These are phyloP conservation scores for Blastomyces silverae DNA, from an alignment of 2,329 filamentous ascomycete species.

Conservation along the genomic window DNA sequence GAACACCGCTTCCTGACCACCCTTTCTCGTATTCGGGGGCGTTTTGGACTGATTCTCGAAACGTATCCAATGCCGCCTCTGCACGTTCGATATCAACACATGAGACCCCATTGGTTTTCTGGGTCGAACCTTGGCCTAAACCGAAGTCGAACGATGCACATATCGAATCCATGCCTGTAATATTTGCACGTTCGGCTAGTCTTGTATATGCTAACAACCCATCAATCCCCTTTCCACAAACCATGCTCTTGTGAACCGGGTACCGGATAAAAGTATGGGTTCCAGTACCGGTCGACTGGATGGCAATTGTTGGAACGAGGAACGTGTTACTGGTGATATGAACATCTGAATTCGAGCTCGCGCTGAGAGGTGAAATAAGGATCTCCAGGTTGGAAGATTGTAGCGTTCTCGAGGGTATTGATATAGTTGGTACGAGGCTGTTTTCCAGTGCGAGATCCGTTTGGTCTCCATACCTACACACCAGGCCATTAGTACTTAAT, in stretches of 20 bases:
- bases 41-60: constrained; percentile 63
- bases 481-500: constrained; percentile 24
- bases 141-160: constrained; percentile 41
- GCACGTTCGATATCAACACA: constrained; percentile 60
- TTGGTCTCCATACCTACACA: constrained; percentile 49
- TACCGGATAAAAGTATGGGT: constrained; percentile 63
- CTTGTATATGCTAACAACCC: constrained; percentile 48
- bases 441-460: constrained; percentile 42
- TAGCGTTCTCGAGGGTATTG: constrained; percentile 51
- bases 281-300: constrained; percentile 57
- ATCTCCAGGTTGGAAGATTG: constrained; percentile 54
- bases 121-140: constrained; percentile 41
- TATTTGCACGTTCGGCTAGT: constrained; percentile 29
- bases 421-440: constrained; percentile 50
- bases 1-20: constrained; percentile 67
- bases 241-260: constrained; percentile 73
- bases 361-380: constrained; percentile 49
- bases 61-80: constrained; percentile 55
- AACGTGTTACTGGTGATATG: constrained; percentile 54
- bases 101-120: constrained; percentile 32
- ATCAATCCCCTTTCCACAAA: constrained; percentile 66
- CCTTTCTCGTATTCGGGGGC: constrained; percentile 64
- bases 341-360: constrained; percentile 43
- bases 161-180: constrained; percentile 30
- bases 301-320: constrained; percentile 69